Evolutionary conservation across 176 grass and related monocot species (phyloP), one percentile per base, ranked within the genome.

Genomic region (Tuctoria greenei): DNA sequence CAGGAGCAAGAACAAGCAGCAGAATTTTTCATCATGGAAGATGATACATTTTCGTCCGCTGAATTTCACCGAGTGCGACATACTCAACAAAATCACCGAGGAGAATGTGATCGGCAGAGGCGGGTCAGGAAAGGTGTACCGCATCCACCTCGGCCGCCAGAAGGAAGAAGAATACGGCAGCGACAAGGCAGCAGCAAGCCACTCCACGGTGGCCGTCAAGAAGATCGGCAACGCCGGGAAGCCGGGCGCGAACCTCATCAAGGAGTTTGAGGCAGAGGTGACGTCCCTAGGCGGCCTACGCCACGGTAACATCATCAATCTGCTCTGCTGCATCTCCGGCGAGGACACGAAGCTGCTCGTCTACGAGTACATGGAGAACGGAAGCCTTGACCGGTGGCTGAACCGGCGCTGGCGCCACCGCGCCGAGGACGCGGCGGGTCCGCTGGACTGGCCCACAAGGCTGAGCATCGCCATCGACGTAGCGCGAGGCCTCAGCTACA

Each of bases 71-170:
- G 80, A 28, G 43, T 66, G n/a, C 0, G 83, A 35, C 75, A 54
- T 93, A 4, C 0, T 74, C n/a, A 34, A 43, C 25, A 82, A 69
- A 58, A 73, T 89, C 31, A 64, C 4, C 6, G 86, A 93, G 13
- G 66, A 73, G 15, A 86, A 93, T 9, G 0, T 86, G 44, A 70
- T 93, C 77, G 90, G 90, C 15, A 69, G 76, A 66, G 90, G 90
- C 9, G 90, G 90, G 9, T 83, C 80, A 10, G 90, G 90, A 0
- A 86, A 55, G 58, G 90, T 92, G 61, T 88, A 86, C 39, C 25
- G 56, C 56, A 26, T 59, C 56, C 56, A 59, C 11, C 24, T 59
- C 56, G 3, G 24, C 10, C 13, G 55, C 24, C 23, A 13, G 23
- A 54, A 21, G 20, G 18, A 7, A 18, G 47, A 17, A 9, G 20